Base-by-base conservation (phyloP, 352 stramenopile genomes). In the Pythium rishiriense region DNA sequence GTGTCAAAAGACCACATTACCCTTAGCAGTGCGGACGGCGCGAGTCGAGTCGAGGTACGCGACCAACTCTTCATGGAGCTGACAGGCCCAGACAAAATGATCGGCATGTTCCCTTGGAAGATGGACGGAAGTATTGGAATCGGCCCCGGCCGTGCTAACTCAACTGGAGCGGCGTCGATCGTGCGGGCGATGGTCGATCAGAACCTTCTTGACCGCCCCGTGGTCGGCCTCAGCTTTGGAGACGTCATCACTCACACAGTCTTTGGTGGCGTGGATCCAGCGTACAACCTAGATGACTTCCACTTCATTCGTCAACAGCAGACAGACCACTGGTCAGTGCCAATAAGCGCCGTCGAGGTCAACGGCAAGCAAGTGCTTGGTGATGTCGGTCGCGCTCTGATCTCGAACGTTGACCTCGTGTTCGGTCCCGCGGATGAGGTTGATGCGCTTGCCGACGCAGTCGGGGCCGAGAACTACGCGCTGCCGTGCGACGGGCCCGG, bases 201-300 rank as follows among this genome's bases (percentile, higher is more conserved):
- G 21, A 25, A 43, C 19, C 33, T 58, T n/a, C 53, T 69, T 1
- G 62, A 69, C 10, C 43, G 22, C 2, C 53, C 53, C 0, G 39
- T 45, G 3, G 45, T 68, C 10, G 52, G 62, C 4, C 14, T 69
- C n/a, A 8, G 21, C 15, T 47, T 53, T 22, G 45, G 21, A 29
- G 39, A 58, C 1, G 3, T 21, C 17, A 15, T 51, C 25, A 37
- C 35, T 17, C 45, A 69, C 11, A 28, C 57, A 3, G 41, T 58
- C 33, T 62, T 70, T 25, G 63, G 63, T 43, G 63, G 63, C 12
- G 39, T 65, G n/a, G 50, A 70, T 15, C 3, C 37, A 7, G 37
- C 17, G 8, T 64, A 64, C 47, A 42, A 52, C 8, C 4, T 48
- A 25, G 24, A 45, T 4, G 25, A 52, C 8, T 37, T 69, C 39